phyloP scores from a whole-genome alignment of 768 basidiomycete genomes.

The Leccinum arenicola region DNA sequence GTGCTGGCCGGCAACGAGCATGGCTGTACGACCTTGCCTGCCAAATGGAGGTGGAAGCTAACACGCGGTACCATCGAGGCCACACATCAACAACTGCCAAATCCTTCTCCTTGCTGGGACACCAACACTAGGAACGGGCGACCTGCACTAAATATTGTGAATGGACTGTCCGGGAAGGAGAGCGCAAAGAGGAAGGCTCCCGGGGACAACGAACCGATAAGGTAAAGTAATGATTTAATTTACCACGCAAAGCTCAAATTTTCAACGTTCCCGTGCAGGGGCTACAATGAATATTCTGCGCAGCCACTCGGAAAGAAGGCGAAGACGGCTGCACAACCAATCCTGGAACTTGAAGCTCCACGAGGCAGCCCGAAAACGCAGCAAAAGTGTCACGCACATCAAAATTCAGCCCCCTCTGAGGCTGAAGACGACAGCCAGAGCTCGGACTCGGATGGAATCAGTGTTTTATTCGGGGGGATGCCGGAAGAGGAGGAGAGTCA shows the following conservation, averaged over 20 bases:
- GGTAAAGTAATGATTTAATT: background rate
- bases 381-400: background rate
- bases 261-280: background rate
- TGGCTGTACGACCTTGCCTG: background rate
- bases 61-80: background rate
- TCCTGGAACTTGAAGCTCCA: background rate
- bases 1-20: background rate
- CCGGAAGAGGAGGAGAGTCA: background rate
- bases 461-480: background rate
- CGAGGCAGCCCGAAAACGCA: background rate
- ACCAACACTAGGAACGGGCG: background rate
- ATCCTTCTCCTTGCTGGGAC: background rate
- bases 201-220: background rate
- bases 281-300: background rate
- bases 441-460: background rate
- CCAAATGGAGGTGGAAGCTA: background rate
- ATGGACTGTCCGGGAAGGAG: background rate
- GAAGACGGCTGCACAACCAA: background rate
- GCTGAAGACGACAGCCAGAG: background rate
- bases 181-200: background rate
- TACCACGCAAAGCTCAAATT: background rate
- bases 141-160: background rate
- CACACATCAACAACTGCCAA: background rate
- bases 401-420: background rate
- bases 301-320: background rate